These are phyloP conservation scores for Echeveria elegans DNA, from an alignment of 164 flowering plant genomes.

Conservation along the genomic window DNA sequence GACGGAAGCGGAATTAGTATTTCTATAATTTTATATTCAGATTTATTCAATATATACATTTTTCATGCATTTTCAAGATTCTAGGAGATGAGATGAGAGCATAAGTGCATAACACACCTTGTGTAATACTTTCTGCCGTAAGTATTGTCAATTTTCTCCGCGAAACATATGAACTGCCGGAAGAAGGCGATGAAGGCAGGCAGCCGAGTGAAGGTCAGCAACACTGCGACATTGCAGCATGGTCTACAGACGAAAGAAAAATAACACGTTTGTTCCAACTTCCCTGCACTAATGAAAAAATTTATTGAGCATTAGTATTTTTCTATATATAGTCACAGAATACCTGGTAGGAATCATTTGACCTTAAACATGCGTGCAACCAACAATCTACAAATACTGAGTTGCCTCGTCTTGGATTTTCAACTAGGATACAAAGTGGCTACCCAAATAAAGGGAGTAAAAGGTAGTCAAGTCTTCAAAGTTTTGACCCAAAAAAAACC, in stretches of 20 bases:
- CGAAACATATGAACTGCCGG: no score
- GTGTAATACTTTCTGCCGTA: no score
- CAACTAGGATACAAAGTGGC: not conserved
- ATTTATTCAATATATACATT: no score
- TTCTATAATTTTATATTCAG: no score
- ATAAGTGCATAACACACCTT: no score
- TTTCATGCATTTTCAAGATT: no score
- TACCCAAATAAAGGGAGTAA: not conserved
- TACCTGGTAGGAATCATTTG: not conserved
- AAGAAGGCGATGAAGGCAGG: no score
- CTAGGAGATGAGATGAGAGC: no score
- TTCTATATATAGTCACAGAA: not conserved
- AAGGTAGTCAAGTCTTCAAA: not conserved
- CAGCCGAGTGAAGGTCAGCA: no score
- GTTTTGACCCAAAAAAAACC: not conserved
- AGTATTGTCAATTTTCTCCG: no score
- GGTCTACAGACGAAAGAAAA: not conserved
- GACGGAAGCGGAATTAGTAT: no score
- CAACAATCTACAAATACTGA: not conserved
- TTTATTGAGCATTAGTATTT: not conserved
- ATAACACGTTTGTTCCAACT: not conserved
- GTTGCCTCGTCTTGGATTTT: not conserved
- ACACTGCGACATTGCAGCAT: not conserved
- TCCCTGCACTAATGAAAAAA: not conserved
- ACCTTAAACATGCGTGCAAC: not conserved